Evolutionary conservation across 345 rosid genomes (phyloP), one percentile per base, ranked within the genome.

Genomic region (Lepidium aucheri): DNA sequence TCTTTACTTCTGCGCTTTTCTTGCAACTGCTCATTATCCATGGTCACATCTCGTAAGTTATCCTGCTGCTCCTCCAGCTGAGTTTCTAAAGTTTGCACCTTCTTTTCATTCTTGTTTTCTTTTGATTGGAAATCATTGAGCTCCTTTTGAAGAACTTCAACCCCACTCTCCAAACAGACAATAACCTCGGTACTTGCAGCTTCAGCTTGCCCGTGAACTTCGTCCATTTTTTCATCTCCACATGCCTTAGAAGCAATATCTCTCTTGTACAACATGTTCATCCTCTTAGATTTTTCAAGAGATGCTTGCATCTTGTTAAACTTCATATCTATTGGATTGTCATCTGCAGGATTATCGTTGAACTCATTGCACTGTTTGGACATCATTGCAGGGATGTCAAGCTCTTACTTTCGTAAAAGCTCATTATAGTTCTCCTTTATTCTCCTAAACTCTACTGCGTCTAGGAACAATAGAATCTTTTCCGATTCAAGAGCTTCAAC

Each of bases 151-250:
- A 94, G 97, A 76, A 70, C 41, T 69, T 83, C 76, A 43, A 94
- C 97, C 81, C 85, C 98, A 77, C 86, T 88, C 84, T 90, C 90
- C 89, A 90, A 74, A 66, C 90, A 86, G 73, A 93, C 85, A 74
- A 93, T 90, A 68, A 86, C 96, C 85, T 90, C 95, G 4, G 84
- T 96, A 62, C 96, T 85, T 72, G 87, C 97, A 74, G 85, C 94
- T 80, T 93, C 98, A 62, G 77, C 96, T 81, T 93, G 96, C 69
- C 72, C 77, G 67, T 81, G 62, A 68, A 85, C 76, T 77, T 82
- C 77, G 47, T 86, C 86, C 87, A 70, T 81, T 74, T 90, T 91
- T 76, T 79, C 85, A 80, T 85, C 95, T 60, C 85, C 88, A 58
- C 86, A 82, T 38, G 72, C 84, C 82, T 81, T 84, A 55, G 70